phyloP scores from a whole-genome alignment of 495 filamentous ascomycete species.

The Melanomma pulvis-pyrius region DNA sequence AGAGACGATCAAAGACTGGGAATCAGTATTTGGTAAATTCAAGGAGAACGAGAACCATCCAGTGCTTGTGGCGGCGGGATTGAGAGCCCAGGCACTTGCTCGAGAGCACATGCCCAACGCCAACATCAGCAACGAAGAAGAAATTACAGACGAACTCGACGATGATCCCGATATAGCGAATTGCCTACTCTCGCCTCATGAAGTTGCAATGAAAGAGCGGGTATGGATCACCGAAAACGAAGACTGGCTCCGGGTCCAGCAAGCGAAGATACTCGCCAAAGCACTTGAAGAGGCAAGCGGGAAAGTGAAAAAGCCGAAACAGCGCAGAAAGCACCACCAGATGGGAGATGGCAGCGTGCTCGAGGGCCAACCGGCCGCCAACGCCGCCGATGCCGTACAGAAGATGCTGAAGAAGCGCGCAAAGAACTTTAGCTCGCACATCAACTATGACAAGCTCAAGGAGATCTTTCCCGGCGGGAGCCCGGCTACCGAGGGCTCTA shows the following conservation, averaged over 20 bases:
- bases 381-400: conserved; percentile 72
- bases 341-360: conserved; percentile 56
- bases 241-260: conserved; percentile 80
- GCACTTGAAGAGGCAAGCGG: conserved; percentile 58
- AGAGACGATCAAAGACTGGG: conserved; percentile 16
- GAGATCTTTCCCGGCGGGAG: conserved; percentile 8
- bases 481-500: not conserved
- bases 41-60: conserved; percentile 20
- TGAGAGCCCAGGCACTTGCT: conserved; percentile 1
- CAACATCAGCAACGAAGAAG: conserved; percentile 3
- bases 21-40: conserved; percentile 17
- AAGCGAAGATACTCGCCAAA: conserved; percentile 71
- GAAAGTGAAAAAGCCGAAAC: conserved; percentile 20
- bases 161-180: conserved; percentile 81
- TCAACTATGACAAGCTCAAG: conserved; percentile 66
- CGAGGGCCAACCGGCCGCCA: conserved; percentile 56
- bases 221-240: conserved; percentile 95
- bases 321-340: conserved; percentile 54
- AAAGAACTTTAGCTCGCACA: conserved; percentile 70
- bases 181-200: conserved; percentile 70
- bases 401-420: conserved; percentile 69
- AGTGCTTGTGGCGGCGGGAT: not conserved
- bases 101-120: conserved; percentile 15
- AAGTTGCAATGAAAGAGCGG: conserved; percentile 76
- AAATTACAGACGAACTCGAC: conserved; percentile 55